Base-by-base conservation (phyloP, 1,139 yeast genomes). In the Zygosaccharomyces pseudobailii region DNA sequence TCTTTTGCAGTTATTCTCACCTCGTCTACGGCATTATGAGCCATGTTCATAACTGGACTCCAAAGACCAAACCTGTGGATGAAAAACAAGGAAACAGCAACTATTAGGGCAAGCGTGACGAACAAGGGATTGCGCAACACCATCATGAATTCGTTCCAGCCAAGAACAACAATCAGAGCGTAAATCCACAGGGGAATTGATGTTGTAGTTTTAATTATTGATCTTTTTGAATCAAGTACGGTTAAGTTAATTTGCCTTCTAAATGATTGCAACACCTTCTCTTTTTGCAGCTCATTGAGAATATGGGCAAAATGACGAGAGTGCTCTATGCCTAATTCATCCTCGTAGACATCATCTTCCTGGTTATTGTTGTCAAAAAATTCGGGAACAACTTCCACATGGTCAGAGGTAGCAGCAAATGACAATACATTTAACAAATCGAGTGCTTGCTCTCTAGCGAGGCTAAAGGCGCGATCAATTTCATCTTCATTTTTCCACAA, bases 121-220 rank as follows among this genome's bases (percentile, higher is more conserved):
- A 84, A 75, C 22, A 86, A 62, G 25, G 98, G 98, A 64, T 87
- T 90, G 53, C 95, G 77, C 43, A 92, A 62, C 20, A 92, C 80
- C 6, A 95, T 85, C 85, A 89, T 79, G 58, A 92, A 85, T 72
- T 94, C 97, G 67, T 90, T 90, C 97, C 97, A 92, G 10, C 98
- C 98, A 28, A 92, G 72, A 6, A 87, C 80, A 3, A 85, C 67
- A 22, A 92, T 71, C 6, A 92, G 64, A 21, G 81, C 70, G 67
- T 87, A 88, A 51, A 92, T 79, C 71, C 85, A 94, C 58, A 82
- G 73, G 3, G 98, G 98, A 49, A 92, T 84, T 51, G 84, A 84
- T 0, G 96, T 80, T 9, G 79, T 76, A 46, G 80, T 82, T 49
- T 80, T 82, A 31, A 85, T 75, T 49, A 84, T 77, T 4, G 92